Base-by-base conservation (phyloP, 108 stramenopile genomes). In the Skeletonema menzelii region DNA sequence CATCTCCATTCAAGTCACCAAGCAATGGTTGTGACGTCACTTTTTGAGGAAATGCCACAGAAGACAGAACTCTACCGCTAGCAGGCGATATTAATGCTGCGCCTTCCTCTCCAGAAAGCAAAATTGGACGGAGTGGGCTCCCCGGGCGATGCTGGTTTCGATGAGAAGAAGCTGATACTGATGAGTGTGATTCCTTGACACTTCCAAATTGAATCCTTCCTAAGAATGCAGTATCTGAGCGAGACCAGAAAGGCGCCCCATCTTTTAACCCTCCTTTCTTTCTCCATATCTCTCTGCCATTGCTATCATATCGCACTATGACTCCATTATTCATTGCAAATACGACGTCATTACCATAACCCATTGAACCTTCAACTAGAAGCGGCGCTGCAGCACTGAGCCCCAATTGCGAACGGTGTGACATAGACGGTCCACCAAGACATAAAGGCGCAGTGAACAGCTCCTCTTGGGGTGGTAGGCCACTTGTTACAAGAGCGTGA, bases 1-100 rank as follows among this genome's bases (percentile, higher is more conserved):
- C 94, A 75, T 95, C 94, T 31, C 94, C 94, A 71, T 80, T 87
- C 35, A 92, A 59, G 74, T 95, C 94, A 12, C 70, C 85, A 20
- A 93, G 55, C 24, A 93, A 57, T 8, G 94, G 94, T 59, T 73
- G 72, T 15, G 67, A 37, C 11, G 68, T 67, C 22, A 87, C 79
- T 8, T 15, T 20, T 76, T 95, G 94, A 10, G 91, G 91, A 58
- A 83, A 90, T 28, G 69, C 26, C 14, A 87, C 76, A 22, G 85
- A 80, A 13, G 86, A 87, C 62, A 95, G 37, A 8, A 91, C 65
- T 27, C 65, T 69, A 32, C 91, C 93, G 61, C 73, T 82, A 22
- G 74, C 66, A 59, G 87, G 82, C 27, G 88, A 87, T 20, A 92
- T 44, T 5, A 95, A 46, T 2, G 85, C 84, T 60, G 88, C 72